phyloP scores from a whole-genome alignment of 2,329 filamentous ascomycete species.

The Colletotrichum phormii region DNA sequence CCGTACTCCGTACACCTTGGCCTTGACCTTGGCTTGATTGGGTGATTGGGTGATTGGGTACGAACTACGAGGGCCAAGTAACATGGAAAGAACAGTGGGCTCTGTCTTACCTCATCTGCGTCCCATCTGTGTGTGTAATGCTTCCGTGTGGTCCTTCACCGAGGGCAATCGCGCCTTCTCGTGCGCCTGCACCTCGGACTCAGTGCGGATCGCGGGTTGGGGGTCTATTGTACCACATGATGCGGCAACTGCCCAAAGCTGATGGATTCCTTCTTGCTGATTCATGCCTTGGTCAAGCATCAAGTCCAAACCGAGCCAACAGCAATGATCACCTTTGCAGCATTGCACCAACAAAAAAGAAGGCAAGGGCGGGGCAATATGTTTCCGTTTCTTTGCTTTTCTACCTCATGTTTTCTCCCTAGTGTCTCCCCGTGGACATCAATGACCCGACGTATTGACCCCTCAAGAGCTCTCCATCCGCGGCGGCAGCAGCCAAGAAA shows the following conservation, averaged over 20 bases:
- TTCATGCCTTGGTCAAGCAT: background rate
- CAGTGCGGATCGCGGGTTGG: background rate
- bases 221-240: background rate
- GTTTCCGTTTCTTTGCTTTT: slow-evolving; percentile 18
- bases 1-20: background rate
- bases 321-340: background rate
- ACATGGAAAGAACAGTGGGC: background rate
- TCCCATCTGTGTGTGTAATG: background rate
- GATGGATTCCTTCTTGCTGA: background rate
- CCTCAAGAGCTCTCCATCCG: background rate
- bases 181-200: background rate
- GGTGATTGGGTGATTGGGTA: background rate
- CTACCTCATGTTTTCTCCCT: background rate
- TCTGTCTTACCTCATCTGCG: slow-evolving; percentile 13
- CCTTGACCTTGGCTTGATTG: background rate
- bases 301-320: background rate
- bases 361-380: background rate
- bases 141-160: background rate
- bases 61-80: background rate
- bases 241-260: background rate
- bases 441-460: background rate
- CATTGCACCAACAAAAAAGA: background rate
- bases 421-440: background rate
- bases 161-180: background rate
- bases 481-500: background rate